Conservation (phyloP, 1,284 basidiomycete genomes). For the Ganoderma sinense region DNA sequence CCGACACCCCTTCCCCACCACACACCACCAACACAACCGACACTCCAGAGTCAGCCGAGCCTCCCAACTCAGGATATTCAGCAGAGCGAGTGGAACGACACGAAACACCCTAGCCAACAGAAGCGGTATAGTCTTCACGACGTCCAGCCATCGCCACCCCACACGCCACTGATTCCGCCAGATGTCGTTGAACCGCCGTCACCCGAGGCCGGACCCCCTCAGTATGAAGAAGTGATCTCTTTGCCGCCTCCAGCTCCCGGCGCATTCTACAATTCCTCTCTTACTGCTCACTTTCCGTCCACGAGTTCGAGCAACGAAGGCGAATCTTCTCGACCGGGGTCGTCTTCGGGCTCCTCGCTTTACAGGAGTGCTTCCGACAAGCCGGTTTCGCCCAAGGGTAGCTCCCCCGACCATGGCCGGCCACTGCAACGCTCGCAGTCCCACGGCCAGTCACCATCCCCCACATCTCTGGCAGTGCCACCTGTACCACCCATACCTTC, state of each 20-base stretch:
- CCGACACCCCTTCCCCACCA: neutral
- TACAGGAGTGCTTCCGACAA: slow-evolving; percentile 27
- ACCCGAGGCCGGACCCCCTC: slow-evolving; percentile 19
- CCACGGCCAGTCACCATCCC: slow-evolving; percentile 12
- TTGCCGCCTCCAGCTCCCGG: slow-evolving; percentile 14
- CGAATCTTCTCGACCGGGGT: slow-evolving; percentile 7
- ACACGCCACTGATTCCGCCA: neutral
- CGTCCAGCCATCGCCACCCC: neutral
- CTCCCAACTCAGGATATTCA: neutral
- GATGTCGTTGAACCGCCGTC: neutral
- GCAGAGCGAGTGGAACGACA: neutral
- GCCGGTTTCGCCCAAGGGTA: slow-evolving; percentile 17
- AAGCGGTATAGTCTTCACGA: slow-evolving; percentile 1
- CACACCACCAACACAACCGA: neutral
- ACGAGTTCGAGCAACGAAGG: neutral
- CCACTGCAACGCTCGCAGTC: slow-evolving; percentile 26
- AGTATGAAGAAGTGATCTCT: slow-evolving; percentile 29
- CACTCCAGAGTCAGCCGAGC: neutral
- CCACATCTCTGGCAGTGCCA: slow-evolving; percentile 11
- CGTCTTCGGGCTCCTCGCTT: slow-evolving; percentile 9
- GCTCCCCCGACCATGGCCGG: slow-evolving; percentile 1
- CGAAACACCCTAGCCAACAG: neutral
- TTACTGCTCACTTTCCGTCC: slow-evolving; percentile 8
- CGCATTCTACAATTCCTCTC: slow-evolving; percentile 17
- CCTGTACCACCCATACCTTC: slow-evolving; percentile 7